Percentiles rank a stretch among this genome's conserved stretches.
phyloP scores from a whole-genome alignment of 148 eudicot species.

The Cornus kousa region DNA sequence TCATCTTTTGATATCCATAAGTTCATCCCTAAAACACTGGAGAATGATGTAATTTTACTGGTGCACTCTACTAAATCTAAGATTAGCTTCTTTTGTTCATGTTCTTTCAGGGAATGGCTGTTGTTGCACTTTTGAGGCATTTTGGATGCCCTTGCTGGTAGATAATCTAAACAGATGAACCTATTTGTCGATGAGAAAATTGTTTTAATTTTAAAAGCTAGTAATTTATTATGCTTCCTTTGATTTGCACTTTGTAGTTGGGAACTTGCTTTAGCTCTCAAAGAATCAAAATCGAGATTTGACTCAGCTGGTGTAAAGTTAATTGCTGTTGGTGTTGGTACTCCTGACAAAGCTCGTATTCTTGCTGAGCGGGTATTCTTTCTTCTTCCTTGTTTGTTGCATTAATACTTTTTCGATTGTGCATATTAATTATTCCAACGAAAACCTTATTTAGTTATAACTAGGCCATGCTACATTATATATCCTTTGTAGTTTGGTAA shows the following conservation, averaged over 20 bases:
- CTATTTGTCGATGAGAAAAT: not conserved
- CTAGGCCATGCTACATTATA: too few relatives aligned
- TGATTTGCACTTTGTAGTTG: conserved; percentile 45
- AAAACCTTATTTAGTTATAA: too few relatives aligned
- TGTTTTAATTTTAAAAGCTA: not conserved
- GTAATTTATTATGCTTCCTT: not conserved
- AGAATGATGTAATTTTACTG: too few relatives aligned
- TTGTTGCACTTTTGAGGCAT: conserved; percentile 86
- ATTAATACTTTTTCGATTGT: not conserved
- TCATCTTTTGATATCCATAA: too few relatives aligned
- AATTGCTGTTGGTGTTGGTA: conserved; percentile 93
- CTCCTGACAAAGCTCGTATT: conserved; percentile 73
- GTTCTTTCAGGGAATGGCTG: conserved; percentile 69
- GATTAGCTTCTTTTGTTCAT: not conserved
- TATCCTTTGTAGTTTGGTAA: too few relatives aligned
- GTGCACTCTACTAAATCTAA: not conserved
- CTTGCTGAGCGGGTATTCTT: conserved; percentile 71
- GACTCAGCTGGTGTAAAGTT: conserved; percentile 87
- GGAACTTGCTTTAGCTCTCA: conserved; percentile 81
- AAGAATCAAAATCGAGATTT: conserved; percentile 56
- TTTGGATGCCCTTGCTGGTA: conserved; percentile 97
- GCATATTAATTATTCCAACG: too few relatives aligned
- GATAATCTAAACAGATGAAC: not conserved
- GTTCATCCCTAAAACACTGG: too few relatives aligned
- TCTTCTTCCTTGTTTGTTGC: not conserved